phyloP scores from a whole-genome alignment of 257 asterid species.

The Solanum piurae region DNA sequence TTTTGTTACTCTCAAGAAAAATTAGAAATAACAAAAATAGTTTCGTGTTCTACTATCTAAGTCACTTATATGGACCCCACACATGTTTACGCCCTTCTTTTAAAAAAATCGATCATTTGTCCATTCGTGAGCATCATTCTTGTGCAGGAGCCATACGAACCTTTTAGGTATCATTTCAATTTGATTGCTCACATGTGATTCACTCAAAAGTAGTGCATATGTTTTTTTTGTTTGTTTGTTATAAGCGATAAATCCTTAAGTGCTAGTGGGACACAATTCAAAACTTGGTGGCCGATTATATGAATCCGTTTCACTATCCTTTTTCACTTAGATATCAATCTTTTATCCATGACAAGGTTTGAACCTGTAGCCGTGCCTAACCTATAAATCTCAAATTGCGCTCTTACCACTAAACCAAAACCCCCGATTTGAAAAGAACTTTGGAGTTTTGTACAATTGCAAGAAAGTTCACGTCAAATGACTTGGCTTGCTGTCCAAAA shows the following conservation, averaged over 20 bases:
- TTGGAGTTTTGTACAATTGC: background rate
- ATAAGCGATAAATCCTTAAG: background rate
- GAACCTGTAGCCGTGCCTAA: background rate
- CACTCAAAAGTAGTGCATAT: background rate
- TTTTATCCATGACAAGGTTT: background rate
- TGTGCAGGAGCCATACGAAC: background rate
- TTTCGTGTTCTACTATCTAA: background rate
- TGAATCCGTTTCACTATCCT: fast-evolving
- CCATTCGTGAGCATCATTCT: background rate
- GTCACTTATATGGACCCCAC: background rate
- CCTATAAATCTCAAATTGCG: background rate
- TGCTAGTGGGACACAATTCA: background rate
- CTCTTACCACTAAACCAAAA: background rate
- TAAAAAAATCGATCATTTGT: too few relatives aligned
- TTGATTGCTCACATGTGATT: background rate
- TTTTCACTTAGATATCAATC: background rate
- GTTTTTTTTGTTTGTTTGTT: background rate
- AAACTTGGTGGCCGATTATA: background rate
- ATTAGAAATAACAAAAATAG: background rate
- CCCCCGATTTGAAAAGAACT: background rate
- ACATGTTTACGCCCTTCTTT: background rate
- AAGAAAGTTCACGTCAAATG: background rate
- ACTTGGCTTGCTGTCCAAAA: background rate
- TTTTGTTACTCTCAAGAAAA: background rate
- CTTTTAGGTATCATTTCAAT: background rate